Percentiles rank a stretch among this genome's conserved stretches.
Evolutionary conservation across 805 yeast species (phyloP).

Genomic region (Candida namnaoensis): DNA sequence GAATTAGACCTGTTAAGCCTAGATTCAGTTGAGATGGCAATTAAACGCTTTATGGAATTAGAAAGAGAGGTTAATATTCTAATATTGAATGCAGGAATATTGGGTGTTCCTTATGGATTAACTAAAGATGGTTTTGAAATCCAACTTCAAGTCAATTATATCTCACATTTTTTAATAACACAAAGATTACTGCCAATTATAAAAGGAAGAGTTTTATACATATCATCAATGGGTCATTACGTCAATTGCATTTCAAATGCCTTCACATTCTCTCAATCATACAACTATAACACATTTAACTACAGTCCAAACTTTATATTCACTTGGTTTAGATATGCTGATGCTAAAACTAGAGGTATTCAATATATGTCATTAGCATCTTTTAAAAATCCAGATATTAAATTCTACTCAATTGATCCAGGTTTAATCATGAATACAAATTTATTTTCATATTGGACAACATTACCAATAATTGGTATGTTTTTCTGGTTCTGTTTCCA

Average conservation of each 20-base stretch:
- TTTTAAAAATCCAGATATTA: constrained; percentile 53
- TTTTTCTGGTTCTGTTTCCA: constrained; percentile 67
- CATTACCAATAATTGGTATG: constrained; percentile 70
- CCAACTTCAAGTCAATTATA: constrained; percentile 71
- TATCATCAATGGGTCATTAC: constrained; percentile 58
- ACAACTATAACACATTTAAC: constrained; percentile 40
- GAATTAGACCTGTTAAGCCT: constrained; percentile 46
- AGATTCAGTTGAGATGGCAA: constrained; percentile 32
- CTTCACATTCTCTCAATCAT: constrained; percentile 38
- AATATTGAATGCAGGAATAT: constrained; percentile 73
- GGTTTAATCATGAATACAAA: constrained; percentile 84
- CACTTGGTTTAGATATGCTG: constrained; percentile 71
- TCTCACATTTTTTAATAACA: constrained; percentile 68
- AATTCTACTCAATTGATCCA: constrained; percentile 67
- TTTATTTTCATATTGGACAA: constrained; percentile 66
- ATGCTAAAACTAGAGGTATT: constrained; percentile 71
- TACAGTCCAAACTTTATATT: constrained; percentile 58
- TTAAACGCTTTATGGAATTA: constrained; percentile 29
- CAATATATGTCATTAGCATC: constrained; percentile 64
- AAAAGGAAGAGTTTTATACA: constrained; percentile 43
- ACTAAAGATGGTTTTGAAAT: constrained; percentile 71
- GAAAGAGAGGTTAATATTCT: constrained; percentile 52
- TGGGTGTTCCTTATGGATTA: constrained; percentile 60
- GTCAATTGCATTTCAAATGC: constrained; percentile 9
- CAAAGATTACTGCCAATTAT: constrained; percentile 47